phyloP scores from a whole-genome alignment of 1,284 basidiomycete genomes.

The Phlebopus sp. region DNA sequence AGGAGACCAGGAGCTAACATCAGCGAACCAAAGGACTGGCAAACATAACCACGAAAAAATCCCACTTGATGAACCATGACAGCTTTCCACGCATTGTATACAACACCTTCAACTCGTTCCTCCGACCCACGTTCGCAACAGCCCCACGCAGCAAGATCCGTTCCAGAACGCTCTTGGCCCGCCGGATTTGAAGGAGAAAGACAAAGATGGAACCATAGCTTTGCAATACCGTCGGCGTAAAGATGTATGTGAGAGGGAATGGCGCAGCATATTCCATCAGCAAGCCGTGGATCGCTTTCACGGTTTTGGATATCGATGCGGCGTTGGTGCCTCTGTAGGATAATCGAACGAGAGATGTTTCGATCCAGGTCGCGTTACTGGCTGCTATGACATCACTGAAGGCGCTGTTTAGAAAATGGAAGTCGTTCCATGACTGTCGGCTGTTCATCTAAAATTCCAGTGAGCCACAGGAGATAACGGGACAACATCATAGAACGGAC shows the following conservation, averaged over 20 bases:
- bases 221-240: slow-evolving; percentile 57
- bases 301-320: slow-evolving; percentile 43
- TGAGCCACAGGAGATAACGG: too few species aligned
- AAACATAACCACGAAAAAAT: neutral
- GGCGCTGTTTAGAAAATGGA: slow-evolving; percentile 79
- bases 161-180: slow-evolving; percentile 71
- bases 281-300: slow-evolving; percentile 65
- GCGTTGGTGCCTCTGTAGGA: slow-evolving; percentile 54
- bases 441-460: slow-evolving; percentile 58
- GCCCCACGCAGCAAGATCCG: slow-evolving; percentile 59
- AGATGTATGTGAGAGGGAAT: slow-evolving; percentile 80
- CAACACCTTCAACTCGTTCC: slow-evolving; percentile 57
- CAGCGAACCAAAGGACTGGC: slow-evolving; percentile 10
- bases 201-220: slow-evolving; percentile 71
- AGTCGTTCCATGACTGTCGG: slow-evolving; percentile 73
- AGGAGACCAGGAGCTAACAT: too few species aligned
- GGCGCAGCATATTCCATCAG: slow-evolving; percentile 74
- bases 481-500: slow-evolving; percentile 37
- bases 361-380: slow-evolving; percentile 49
- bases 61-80: slow-evolving; percentile 83
- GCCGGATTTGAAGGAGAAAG: slow-evolving; percentile 73
- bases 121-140: slow-evolving; percentile 31
- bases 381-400: slow-evolving; percentile 67
- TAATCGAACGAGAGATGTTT: slow-evolving; percentile 70
- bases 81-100: slow-evolving; percentile 73